Evolutionary conservation across 108 stramenopile genomes (phyloP).

Genomic region (Pseudonitzschia delicatissima): DNA sequence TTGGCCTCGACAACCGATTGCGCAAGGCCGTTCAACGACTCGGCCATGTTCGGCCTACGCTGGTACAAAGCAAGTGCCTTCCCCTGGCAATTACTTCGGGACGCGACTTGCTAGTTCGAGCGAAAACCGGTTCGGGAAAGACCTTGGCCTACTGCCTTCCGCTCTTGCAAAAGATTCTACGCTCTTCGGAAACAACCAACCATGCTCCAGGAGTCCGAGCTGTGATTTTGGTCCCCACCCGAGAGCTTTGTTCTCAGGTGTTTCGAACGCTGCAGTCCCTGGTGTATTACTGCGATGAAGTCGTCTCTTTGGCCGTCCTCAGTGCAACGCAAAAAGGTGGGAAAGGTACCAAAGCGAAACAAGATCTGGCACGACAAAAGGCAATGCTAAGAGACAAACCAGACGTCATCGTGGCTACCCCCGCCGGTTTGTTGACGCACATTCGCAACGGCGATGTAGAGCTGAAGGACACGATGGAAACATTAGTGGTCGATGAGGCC

Average conservation of each 20-base stretch:
- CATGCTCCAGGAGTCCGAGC: constrained; percentile 48
- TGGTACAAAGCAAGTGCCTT: constrained; percentile 83
- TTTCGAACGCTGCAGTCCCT: constrained; percentile 63
- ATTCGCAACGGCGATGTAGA: constrained; percentile 50
- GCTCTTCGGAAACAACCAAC: constrained; percentile 15
- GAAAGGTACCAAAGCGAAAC: constrained; percentile 36
- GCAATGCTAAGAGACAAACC: constrained; percentile 78
- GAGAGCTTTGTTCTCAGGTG: constrained; percentile 95
- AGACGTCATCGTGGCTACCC: constrained; percentile 75
- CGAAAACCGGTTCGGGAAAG: constrained; percentile 97
- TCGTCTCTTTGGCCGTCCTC: constrained; percentile 71
- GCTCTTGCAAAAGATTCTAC: constrained; percentile 89
- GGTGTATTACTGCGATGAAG: constrained; percentile 90
- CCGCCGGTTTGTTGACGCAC: constrained; percentile 73
- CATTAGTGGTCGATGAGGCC: constrained; percentile 97
- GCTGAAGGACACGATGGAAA: constrained; percentile 68
- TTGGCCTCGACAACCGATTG: constrained; percentile 78
- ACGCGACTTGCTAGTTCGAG: constrained; percentile 91
- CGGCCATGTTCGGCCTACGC: constrained; percentile 71
- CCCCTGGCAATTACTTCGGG: constrained; percentile 81
- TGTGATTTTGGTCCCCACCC: constrained; percentile 94
- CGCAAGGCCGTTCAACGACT: constrained; percentile 79
- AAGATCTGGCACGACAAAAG: constrained; percentile 58
- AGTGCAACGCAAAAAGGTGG: constrained; percentile 44
- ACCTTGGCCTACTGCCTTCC: constrained; percentile 94